Percentiles rank a stretch among this genome's conserved stretches.
phyloP scores from a whole-genome alignment of 164 flowering plant species.

The Aristolochia fimbriata region DNA sequence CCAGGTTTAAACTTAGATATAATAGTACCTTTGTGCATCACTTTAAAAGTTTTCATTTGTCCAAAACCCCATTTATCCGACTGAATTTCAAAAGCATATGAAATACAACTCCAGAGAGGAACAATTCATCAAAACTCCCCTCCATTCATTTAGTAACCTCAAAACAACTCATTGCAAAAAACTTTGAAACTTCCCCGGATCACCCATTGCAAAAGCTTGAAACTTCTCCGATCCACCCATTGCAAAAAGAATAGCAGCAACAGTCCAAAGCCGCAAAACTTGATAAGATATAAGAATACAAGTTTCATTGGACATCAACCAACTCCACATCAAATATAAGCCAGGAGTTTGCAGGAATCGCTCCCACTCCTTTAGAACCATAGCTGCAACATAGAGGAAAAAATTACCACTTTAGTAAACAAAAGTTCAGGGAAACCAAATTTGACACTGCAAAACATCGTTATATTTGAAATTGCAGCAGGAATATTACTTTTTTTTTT shows the following conservation, averaged over 20 bases:
- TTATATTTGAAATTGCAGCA: too few species aligned
- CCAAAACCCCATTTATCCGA: too few species aligned
- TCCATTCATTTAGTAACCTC: not conserved
- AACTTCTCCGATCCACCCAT: not conserved
- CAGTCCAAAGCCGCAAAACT: too few species aligned
- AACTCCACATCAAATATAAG: conserved; percentile 88
- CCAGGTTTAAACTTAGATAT: too few species aligned
- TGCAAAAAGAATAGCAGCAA: not conserved
- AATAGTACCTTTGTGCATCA: too few species aligned
- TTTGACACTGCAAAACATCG: too few species aligned
- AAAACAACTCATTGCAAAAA: not conserved
- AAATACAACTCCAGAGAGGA: not conserved
- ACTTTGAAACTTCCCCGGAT: not conserved
- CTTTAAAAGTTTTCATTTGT: too few species aligned
- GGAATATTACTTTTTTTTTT: too few species aligned
- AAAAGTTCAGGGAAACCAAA: too few species aligned
- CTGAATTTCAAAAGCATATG: too few species aligned
- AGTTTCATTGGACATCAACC: conserved; percentile 37
- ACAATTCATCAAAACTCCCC: not conserved
- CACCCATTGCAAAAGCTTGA: not conserved
- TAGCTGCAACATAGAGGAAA: conserved; percentile 38
- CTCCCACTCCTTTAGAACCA: conserved; percentile 45
- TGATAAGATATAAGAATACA: not conserved
- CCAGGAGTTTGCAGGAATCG: conserved; percentile 79
- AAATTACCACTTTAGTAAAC: not conserved